Percentiles rank a stretch among this genome's conserved stretches.
phyloP scores from a whole-genome alignment of 1,284 basidiomycete species.

The Heterobasidion parviporum region DNA sequence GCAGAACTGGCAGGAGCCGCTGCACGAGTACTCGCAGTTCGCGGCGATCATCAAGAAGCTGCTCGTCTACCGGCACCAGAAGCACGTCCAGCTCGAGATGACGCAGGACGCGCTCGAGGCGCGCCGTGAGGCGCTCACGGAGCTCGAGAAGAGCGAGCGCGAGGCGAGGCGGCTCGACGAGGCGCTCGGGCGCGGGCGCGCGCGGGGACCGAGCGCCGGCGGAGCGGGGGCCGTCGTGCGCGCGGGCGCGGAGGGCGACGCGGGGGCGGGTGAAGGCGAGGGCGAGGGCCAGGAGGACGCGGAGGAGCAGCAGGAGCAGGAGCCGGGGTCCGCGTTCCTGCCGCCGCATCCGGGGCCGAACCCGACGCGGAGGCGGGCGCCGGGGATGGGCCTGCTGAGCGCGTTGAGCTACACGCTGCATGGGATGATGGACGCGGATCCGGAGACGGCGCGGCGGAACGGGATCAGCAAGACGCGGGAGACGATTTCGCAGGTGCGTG shows the following conservation, averaged over 20 bases:
- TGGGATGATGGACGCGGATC: conserved; percentile 98
- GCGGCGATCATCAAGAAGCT: conserved; percentile 91
- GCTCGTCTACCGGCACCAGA: conserved; percentile 92
- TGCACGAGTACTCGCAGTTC: conserved; percentile 96
- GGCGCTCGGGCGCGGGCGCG: conserved; percentile 63
- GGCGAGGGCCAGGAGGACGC: neutral
- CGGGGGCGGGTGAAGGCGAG: neutral
- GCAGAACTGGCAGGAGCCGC: conserved; percentile 89
- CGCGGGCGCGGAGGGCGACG: neutral
- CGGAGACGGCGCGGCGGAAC: conserved; percentile 89
- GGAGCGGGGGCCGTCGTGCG: neutral
- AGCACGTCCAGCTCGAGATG: conserved; percentile 97
- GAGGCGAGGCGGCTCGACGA: conserved; percentile 88
- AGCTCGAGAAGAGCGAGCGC: conserved; percentile 87
- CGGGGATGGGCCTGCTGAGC: conserved; percentile 83
- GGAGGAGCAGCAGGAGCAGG: conserved; percentile 1
- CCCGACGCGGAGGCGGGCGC: conserved; percentile 50
- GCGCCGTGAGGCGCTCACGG: conserved; percentile 83
- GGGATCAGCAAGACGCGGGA: conserved; percentile 93
- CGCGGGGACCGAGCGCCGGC: conserved; percentile 12
- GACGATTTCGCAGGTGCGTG: conserved; percentile 80
- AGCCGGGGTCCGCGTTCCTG: conserved; percentile 36
- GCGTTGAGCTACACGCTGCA: conserved; percentile 93
- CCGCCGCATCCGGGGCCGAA: conserved; percentile 72
- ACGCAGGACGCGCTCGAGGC: conserved; percentile 86